phyloP scores from a whole-genome alignment of 2,329 filamentous ascomycete species.

The Dothidotthia symphoricarpi region DNA sequence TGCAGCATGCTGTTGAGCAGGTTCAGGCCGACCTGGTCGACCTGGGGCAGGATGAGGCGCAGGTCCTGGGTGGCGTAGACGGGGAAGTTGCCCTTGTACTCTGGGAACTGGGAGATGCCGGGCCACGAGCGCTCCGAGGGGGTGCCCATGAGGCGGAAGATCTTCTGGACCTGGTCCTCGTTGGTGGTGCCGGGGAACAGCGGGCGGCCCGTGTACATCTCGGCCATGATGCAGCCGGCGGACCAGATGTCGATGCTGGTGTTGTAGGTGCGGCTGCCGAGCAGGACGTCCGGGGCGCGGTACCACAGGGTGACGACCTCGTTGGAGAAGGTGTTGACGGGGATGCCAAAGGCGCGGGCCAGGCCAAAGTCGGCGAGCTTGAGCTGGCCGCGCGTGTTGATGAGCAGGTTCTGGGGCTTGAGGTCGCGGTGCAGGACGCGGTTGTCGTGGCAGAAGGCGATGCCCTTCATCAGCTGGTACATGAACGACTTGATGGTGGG shows the following conservation, averaged over 20 bases:
- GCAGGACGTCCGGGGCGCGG: slow-evolving; percentile 88
- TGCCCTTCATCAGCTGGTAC: slow-evolving; percentile 93
- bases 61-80: slow-evolving; percentile 93
- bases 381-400: slow-evolving; percentile 84
- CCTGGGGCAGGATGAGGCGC: slow-evolving; percentile 80
- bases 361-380: slow-evolving; percentile 95
- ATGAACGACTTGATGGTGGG: slow-evolving; percentile 97
- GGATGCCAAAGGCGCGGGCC: slow-evolving; percentile 91
- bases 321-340: slow-evolving; percentile 97
- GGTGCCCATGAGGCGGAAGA: slow-evolving; percentile 98
- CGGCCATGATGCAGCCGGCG: slow-evolving; percentile 98
- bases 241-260: slow-evolving; percentile 99
- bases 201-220: slow-evolving; percentile 96
- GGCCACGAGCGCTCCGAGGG: slow-evolving; percentile 95
- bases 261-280: slow-evolving; percentile 94
- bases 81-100: slow-evolving; percentile 94
- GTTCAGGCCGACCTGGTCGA: slow-evolving; percentile 84
- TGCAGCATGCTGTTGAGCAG: slow-evolving; percentile 89
- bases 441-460: slow-evolving; percentile 98
- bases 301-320: slow-evolving; percentile 99
- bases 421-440: slow-evolving; percentile 91
- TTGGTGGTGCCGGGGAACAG: slow-evolving; percentile 97
- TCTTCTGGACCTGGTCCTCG: slow-evolving; percentile 94
- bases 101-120: slow-evolving; percentile 90
- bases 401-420: slow-evolving; percentile 94